These are phyloP conservation scores for Pleurotus eryngii DNA, from an alignment of 768 basidiomycete genomes.

Conservation along the genomic window DNA sequence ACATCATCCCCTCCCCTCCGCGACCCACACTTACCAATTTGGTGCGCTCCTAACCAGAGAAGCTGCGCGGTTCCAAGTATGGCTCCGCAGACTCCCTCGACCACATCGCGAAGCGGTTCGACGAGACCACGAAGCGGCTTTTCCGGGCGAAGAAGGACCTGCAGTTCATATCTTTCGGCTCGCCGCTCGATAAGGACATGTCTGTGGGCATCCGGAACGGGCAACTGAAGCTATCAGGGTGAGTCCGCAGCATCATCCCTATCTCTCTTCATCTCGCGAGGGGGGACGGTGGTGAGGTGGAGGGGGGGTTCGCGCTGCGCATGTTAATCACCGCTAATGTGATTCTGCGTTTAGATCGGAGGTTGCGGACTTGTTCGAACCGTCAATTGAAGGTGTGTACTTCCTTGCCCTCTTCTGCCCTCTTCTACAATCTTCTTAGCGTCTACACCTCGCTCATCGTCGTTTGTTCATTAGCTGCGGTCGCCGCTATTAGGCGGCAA, in stretches of 20 bases:
- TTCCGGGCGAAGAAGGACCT: slow-evolving; percentile 66
- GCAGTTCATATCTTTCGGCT: slow-evolving; percentile 76
- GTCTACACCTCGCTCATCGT: too few relatives aligned
- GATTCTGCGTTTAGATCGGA: slow-evolving; percentile 25
- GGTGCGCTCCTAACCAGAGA: slow-evolving; percentile 38
- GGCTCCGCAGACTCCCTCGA: slow-evolving; percentile 69
- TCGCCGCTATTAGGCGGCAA: slow-evolving; percentile 65
- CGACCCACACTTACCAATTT: neutral
- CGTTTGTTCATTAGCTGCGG: slow-evolving; percentile 38
- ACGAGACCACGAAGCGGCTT: slow-evolving; percentile 78
- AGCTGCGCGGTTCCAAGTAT: slow-evolving; percentile 71
- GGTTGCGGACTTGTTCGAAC: slow-evolving; percentile 75
- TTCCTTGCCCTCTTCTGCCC: too few relatives aligned
- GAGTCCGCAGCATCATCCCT: neutral
- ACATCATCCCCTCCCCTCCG: neutral
- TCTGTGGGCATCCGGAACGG: slow-evolving; percentile 68
- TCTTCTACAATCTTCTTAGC: too few relatives aligned
- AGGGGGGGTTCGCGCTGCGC: too few relatives aligned
- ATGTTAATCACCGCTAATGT: neutral
- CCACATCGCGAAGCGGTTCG: slow-evolving; percentile 77
- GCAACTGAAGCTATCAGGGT: slow-evolving; percentile 56
- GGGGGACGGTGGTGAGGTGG: too few relatives aligned
- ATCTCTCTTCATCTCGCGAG: neutral
- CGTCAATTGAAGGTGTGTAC: slow-evolving; percentile 57
- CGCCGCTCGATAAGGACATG: slow-evolving; percentile 71